phyloP scores from a whole-genome alignment of 768 basidiomycete genomes.

The Serendipita indica region DNA sequence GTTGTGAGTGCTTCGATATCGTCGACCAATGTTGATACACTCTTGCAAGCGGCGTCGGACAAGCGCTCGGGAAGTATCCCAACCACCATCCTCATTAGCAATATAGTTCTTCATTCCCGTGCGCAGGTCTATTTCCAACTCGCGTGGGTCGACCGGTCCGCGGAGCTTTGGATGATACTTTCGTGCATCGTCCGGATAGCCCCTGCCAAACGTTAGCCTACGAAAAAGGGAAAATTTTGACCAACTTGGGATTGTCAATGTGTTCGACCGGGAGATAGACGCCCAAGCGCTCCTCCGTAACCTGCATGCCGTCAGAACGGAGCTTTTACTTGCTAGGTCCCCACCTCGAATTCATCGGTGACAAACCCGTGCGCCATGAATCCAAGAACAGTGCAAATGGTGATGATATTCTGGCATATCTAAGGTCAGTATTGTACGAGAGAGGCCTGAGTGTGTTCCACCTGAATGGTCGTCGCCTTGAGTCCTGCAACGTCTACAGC shows the following conservation, averaged over 20 bases:
- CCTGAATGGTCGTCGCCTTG: conserved; percentile 26
- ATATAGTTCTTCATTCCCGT: conserved; percentile 97
- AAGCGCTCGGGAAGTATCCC: conserved; percentile 78
- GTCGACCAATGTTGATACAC: conserved; percentile 68
- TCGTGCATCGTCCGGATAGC: conserved; percentile 74
- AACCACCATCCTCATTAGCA: conserved; percentile 64
- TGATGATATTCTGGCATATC: conserved; percentile 82
- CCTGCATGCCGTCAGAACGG: too few species aligned
- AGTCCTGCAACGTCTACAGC: conserved; percentile 73
- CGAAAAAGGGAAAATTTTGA: background rate
- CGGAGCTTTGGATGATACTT: conserved; percentile 62
- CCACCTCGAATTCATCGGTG: conserved; percentile 8
- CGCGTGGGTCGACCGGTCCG: conserved; percentile 69
- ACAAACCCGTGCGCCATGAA: conserved; percentile 43
- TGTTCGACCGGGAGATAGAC: conserved; percentile 80
- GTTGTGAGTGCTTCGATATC: conserved; percentile 38
- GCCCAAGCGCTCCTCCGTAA: conserved; percentile 67
- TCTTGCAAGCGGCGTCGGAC: conserved; percentile 56
- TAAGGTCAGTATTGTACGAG: conserved; percentile 8
- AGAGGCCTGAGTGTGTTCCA: background rate
- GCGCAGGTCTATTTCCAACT: conserved; percentile 68
- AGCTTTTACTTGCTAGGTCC: conserved; percentile 6
- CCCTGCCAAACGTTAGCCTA: conserved; percentile 20
- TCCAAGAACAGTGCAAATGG: conserved; percentile 78
- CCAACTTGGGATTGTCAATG: conserved; percentile 71